Evolutionary conservation across 495 filamentous ascomycete species (phyloP), one percentile per base, ranked within the genome.

Genomic region (Aspergillus affinis): DNA sequence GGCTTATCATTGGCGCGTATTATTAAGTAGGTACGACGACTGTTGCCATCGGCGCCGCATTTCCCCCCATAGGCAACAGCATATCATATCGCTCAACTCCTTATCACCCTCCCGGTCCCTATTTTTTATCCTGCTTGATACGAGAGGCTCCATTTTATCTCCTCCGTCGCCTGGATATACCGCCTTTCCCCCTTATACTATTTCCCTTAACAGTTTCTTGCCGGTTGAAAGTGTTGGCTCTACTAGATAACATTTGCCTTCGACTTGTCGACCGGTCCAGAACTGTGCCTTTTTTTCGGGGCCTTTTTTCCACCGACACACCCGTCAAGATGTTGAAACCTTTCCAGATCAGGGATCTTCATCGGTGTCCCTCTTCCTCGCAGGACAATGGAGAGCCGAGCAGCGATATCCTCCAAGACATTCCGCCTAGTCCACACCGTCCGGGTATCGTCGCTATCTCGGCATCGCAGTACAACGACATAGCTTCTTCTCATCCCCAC

Each of bases 391-490:
- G 8, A 27, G 13, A 19, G 44, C 10, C 9, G 21, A 27, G 26
- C 56, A 59, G n/a, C 51, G 50, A 41, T 12, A 51, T 26, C 36
- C 45, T 41, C 17, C 46, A 18, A 41, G 3, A 32, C 29, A 32
- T 6, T 8, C 10, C 10, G 29, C 8, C 29, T 23, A 48, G 6
- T 27, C 55, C 49, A 4, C 53, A 27, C 53, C 59, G 59, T 55
- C 54, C 54, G 18, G 71, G 69, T 6, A 63, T 75, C 21, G 73
- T 82, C 27, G 72, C 71, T 47, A 64, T 82, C 48, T 75, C 75
- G 46, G 62, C 72, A 13, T 62, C 71, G 5, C 74, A 82, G 26
- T 85, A 85, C 55, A 78, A 85, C 62, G 65, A 78, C 26, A 71
- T 83, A 53, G 73, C 81, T 15, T 64, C 61, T 17, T 73, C 62